Evolutionary conservation across 192 early-diverging fungal genomes (phyloP), one percentile per base, ranked within the genome.

Genomic region (Entomortierella beljakovae): DNA sequence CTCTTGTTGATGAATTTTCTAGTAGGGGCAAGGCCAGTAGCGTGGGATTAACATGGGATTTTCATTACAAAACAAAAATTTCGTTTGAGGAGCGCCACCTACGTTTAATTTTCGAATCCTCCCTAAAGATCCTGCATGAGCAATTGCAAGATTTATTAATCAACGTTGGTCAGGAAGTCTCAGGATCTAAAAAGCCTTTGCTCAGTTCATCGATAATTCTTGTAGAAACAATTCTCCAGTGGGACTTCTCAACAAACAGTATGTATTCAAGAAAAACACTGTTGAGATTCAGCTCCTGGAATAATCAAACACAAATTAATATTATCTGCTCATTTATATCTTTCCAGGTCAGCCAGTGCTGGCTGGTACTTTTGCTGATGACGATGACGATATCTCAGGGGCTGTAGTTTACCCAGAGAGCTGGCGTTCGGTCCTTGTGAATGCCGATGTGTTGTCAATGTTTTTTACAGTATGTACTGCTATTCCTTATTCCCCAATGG

Each of bases 41-140:
- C n/a, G 82, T 93, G 8, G 92, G 92, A 8, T 70, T 93, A 52
- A 83, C 85, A 29, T 89, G 85, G 83, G 89, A 93, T 63, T 89
- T 88, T 58, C 90, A 93, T 60, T 70, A 88, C 54, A 89, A 86
- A 29, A 86, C 86, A 37, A 90, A 90, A 61, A 72, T 72, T 25
- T 83, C 81, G 23, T 93, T 93, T 65, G 91, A 92, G 80, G 88
- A 86, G 49, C 70, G 66, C 50, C 81, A 82, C 57, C 80, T 90
- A 20, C 80, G 79, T 10, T 68, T 74, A 26, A 57, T 90, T 23
- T 91, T 90, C 59, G 83, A 88, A 49, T 66, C 86, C 18, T 61
- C 86, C 0, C 66, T 90, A 25, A 82, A 82, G 22, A 62, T 86
- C 16, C 51, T 89, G 3, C 86, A 89, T 49, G 72, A 86, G 51